Percentiles rank a stretch among this genome's conserved stretches.
Conservation (phyloP, 305 asterid genomes). For the Fraxinus nigra region DNA sequence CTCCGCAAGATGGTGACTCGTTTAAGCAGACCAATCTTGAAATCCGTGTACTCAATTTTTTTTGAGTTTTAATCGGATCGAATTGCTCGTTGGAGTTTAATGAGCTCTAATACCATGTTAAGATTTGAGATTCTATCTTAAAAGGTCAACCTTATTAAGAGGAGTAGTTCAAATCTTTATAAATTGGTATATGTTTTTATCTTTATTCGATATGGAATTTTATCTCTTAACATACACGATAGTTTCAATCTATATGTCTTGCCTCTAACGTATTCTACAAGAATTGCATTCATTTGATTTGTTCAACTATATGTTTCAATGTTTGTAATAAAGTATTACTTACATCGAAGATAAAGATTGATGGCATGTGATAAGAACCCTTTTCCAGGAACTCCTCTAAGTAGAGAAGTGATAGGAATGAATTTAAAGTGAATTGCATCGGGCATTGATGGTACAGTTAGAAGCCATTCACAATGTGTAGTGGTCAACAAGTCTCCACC, state of each 20-base stretch:
- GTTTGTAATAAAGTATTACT: constrained; percentile 8
- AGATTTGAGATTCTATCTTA: no score
- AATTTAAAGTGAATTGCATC: constrained; percentile 69
- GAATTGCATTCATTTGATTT: background rate
- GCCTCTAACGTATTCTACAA: background rate
- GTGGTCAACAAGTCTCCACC: constrained; percentile 64
- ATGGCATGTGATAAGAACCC: constrained; percentile 93
- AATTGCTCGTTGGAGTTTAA: no score
- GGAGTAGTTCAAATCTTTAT: no score
- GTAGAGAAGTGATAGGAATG: constrained; percentile 89
- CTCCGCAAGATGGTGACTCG: background rate
- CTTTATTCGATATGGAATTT: no score
- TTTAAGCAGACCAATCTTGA: no score
- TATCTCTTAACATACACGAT: background rate
- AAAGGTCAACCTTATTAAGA: no score
- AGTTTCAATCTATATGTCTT: background rate
- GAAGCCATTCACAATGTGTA: constrained; percentile 79
- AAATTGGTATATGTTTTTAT: no score
- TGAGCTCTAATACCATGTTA: no score
- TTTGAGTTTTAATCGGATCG: no score
- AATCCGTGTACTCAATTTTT: no score
- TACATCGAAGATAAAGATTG: constrained; percentile 85
- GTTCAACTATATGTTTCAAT: background rate
- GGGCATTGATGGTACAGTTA: constrained; percentile 65
- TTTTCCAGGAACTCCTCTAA: constrained; percentile 71